A percentile compares a stretch with the other conserved stretches of the same genome.
These are phyloP conservation scores for Cystobasidium tubakii DNA, from an alignment of 768 basidiomycete species.

Conservation along the genomic window DNA sequence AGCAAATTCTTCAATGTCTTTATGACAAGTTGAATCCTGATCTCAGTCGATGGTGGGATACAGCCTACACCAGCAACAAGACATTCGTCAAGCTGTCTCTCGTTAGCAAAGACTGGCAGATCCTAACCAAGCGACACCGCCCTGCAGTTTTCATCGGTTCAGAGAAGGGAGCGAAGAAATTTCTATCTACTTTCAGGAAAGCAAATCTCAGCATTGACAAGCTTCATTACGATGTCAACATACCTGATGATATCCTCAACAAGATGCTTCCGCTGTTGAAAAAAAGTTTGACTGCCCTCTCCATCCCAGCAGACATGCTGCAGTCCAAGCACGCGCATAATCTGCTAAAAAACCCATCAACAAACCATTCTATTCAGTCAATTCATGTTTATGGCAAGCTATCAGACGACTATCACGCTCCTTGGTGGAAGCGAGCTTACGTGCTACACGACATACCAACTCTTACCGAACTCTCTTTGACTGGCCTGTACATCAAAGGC, in stretches of 20 bases:
- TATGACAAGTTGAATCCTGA: not conserved
- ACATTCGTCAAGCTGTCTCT: conserved; percentile 6
- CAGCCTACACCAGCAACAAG: not conserved
- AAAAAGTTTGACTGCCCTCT: not conserved
- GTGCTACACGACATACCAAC: not conserved
- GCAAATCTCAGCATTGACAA: not conserved
- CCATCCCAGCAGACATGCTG: not conserved
- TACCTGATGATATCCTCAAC: not conserved
- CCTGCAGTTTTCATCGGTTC: not conserved
- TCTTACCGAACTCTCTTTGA: not conserved
- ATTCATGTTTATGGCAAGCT: not conserved
- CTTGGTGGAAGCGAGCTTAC: conserved; percentile 14
- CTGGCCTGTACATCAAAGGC: not conserved
- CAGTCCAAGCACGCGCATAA: not conserved
- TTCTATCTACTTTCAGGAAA: not conserved
- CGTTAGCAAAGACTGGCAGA: conserved; percentile 13
- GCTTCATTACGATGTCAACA: not conserved
- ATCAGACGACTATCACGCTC: not conserved
- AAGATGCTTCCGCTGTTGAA: not conserved
- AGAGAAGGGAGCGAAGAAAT: not conserved
- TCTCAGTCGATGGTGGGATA: not conserved
- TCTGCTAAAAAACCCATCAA: not conserved
- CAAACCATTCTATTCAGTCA: not conserved
- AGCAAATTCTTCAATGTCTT: not conserved
- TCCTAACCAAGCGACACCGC: not conserved